phyloP scores from a whole-genome alignment of 1,284 basidiomycete genomes.

The Moesziomyces sp. region DNA sequence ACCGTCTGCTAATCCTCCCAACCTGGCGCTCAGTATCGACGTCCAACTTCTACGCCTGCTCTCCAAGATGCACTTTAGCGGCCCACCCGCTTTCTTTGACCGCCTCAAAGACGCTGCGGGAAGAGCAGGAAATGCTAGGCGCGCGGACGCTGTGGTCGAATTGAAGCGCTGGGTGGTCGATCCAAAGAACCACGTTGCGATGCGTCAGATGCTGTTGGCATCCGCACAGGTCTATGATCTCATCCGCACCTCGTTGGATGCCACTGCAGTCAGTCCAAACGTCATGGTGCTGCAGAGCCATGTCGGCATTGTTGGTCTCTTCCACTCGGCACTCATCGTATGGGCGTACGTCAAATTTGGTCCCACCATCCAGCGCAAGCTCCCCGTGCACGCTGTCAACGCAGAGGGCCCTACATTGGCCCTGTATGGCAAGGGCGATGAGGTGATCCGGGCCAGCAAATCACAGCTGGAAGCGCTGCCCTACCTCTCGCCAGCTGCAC shows the following conservation, averaged over 20 bases:
- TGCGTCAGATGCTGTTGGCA: slow-evolving; percentile 17
- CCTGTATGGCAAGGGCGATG: not conserved
- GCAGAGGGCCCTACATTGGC: not conserved
- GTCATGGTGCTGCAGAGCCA: slow-evolving; percentile 12
- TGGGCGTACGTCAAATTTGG: slow-evolving; percentile 24
- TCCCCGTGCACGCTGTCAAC: not conserved
- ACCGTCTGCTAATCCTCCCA: not conserved
- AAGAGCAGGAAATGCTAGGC: slow-evolving; percentile 10
- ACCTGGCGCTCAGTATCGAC: slow-evolving; percentile 10
- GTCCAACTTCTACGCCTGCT: slow-evolving; percentile 19
- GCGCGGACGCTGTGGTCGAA: slow-evolving; percentile 8
- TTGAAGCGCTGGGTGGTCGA: slow-evolving; percentile 11
- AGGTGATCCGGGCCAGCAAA: slow-evolving; percentile 1
- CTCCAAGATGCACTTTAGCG: slow-evolving; percentile 16
- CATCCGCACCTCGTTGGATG: slow-evolving; percentile 8
- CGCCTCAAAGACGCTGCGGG: slow-evolving; percentile 17
- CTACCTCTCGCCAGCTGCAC: slow-evolving; percentile 4
- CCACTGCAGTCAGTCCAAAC: not conserved
- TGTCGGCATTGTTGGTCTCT: slow-evolving; percentile 19
- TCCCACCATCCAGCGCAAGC: not conserved
- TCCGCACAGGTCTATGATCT: slow-evolving; percentile 11
- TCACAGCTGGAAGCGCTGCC: slow-evolving; percentile 5
- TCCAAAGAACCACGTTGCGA: slow-evolving; percentile 5
- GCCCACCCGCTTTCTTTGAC: slow-evolving; percentile 20
- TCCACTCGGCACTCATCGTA: slow-evolving; percentile 16